Evolutionary conservation across 2,329 filamentous ascomycete genomes (phyloP).

Genomic region (Aspergillus hortae): DNA sequence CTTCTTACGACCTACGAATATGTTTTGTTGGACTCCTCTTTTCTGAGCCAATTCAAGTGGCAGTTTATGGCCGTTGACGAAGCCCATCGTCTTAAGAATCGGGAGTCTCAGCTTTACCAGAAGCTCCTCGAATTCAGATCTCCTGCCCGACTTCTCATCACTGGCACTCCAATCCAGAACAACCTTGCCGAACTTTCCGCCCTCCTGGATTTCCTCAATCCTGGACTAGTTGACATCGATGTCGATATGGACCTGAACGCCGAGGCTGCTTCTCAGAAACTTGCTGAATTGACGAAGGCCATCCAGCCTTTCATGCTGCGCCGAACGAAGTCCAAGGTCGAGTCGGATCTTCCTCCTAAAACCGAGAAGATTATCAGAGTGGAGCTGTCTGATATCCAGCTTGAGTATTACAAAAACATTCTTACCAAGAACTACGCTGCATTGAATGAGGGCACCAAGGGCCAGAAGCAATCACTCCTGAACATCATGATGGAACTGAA

Average conservation of each 20-base stretch:
- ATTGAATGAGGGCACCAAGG: constrained; percentile 82
- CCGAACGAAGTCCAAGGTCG: constrained; percentile 94
- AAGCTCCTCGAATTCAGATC: constrained; percentile 82
- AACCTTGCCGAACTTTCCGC: constrained; percentile 90
- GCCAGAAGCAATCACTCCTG: constrained; percentile 88
- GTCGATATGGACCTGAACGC: constrained; percentile 83
- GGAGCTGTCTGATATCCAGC: constrained; percentile 89
- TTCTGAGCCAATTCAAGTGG: constrained; percentile 90
- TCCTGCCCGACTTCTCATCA: constrained; percentile 87
- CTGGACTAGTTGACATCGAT: constrained; percentile 87
- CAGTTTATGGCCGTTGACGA: constrained; percentile 96
- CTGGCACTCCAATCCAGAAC: constrained; percentile 95
- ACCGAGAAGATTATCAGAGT: constrained; percentile 99
- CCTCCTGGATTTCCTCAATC: constrained; percentile 93
- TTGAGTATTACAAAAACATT: constrained; percentile 99
- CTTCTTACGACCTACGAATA: constrained; percentile 97
- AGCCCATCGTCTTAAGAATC: constrained; percentile 93
- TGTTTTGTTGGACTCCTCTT: constrained; percentile 78
- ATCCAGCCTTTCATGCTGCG: constrained; percentile 94
- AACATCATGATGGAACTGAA: constrained; percentile 99
- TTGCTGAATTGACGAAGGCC: constrained; percentile 76
- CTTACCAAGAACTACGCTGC: constrained; percentile 94
- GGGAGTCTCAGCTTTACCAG: constrained; percentile 87
- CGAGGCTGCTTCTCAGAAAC: constrained; percentile 78
- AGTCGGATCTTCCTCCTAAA: constrained; percentile 93